These are phyloP conservation scores for Agaricus blazei DNA, from an alignment of 768 basidiomycete species.

Conservation along the genomic window DNA sequence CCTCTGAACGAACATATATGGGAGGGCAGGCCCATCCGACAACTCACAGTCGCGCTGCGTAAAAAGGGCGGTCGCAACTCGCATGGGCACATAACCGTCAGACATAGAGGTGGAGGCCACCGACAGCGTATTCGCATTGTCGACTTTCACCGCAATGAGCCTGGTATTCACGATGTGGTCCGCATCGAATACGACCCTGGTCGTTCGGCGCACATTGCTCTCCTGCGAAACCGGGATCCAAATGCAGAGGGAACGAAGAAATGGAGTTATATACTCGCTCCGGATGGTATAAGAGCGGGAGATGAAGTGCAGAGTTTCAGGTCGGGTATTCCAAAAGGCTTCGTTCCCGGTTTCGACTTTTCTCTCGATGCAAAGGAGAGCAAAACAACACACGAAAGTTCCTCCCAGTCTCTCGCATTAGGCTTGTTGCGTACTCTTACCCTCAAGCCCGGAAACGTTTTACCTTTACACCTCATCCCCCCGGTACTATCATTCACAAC, in stretches of 20 bases:
- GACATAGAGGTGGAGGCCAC: slow-evolving; percentile 90
- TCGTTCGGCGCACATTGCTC: slow-evolving; percentile 89
- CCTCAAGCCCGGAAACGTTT: slow-evolving; percentile 87
- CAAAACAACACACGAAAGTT: slow-evolving; percentile 21
- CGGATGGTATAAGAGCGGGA: slow-evolving; percentile 85
- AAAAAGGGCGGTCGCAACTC: slow-evolving; percentile 84
- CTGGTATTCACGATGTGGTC: slow-evolving; percentile 83
- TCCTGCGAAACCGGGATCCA: slow-evolving; percentile 62
- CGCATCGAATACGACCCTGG: slow-evolving; percentile 97
- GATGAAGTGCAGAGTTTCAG: slow-evolving; percentile 85
- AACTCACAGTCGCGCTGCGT: slow-evolving; percentile 77
- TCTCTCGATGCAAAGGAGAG: slow-evolving; percentile 14
- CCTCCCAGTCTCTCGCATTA: slow-evolving; percentile 65
- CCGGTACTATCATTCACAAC: slow-evolving; percentile 87
- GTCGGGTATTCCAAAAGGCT: slow-evolving; percentile 71
- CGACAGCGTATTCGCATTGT: slow-evolving; percentile 78
- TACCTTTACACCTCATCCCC: slow-evolving; percentile 90
- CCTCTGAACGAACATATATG: slow-evolving; percentile 81
- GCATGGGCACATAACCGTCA: slow-evolving; percentile 81
- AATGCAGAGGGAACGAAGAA: slow-evolving; percentile 45
- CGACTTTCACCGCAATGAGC: slow-evolving; percentile 77
- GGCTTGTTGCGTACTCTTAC: slow-evolving; percentile 82
- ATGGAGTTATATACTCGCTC: slow-evolving; percentile 92
- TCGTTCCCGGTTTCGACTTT: slow-evolving; percentile 51
- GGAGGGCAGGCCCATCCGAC: slow-evolving; percentile 77